Evolutionary conservation across 805 yeast species (phyloP).

Genomic region (Jamesozyma lodderae): DNA sequence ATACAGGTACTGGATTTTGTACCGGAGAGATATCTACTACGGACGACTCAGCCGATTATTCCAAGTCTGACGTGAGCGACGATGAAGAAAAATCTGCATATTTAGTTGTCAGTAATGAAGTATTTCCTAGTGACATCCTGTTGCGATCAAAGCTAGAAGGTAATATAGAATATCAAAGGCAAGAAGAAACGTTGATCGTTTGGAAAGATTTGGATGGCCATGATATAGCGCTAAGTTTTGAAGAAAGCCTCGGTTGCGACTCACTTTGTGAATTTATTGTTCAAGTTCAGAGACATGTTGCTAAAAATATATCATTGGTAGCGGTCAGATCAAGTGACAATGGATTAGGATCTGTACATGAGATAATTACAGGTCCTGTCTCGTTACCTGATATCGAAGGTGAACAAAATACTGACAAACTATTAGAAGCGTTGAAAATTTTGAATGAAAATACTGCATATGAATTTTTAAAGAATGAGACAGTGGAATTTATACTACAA

Average conservation of each 20-base stretch:
- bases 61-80: conserved; percentile 9
- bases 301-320: conserved; percentile 60
- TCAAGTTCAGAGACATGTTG: conserved; percentile 51
- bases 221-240: conserved; percentile 85
- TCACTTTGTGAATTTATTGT: conserved; percentile 73
- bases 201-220: conserved; percentile 71
- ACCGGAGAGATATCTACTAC: conserved; percentile 46
- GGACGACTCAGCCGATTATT: background rate
- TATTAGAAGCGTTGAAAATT: conserved; percentile 45
- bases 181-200: conserved; percentile 86
- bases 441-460: conserved; percentile 55
- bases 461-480: conserved; percentile 47
- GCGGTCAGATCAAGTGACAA: conserved; percentile 47
- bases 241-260: conserved; percentile 84
- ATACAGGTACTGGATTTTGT: conserved; percentile 88
- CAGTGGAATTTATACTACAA: conserved; percentile 48
- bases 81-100: conserved; percentile 35
- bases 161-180: conserved; percentile 76
- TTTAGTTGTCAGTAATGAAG: conserved; percentile 66
- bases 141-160: conserved; percentile 65
- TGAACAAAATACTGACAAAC: conserved; percentile 34
- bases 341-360: conserved; percentile 51
- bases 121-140: conserved; percentile 47
- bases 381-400: conserved; percentile 54
- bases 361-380: conserved; percentile 73